Percentiles rank a stretch among this genome's conserved stretches.
These are phyloP conservation scores for Fusarium nelsonii DNA, from an alignment of 2,329 filamentous ascomycete species.

Conservation along the genomic window DNA sequence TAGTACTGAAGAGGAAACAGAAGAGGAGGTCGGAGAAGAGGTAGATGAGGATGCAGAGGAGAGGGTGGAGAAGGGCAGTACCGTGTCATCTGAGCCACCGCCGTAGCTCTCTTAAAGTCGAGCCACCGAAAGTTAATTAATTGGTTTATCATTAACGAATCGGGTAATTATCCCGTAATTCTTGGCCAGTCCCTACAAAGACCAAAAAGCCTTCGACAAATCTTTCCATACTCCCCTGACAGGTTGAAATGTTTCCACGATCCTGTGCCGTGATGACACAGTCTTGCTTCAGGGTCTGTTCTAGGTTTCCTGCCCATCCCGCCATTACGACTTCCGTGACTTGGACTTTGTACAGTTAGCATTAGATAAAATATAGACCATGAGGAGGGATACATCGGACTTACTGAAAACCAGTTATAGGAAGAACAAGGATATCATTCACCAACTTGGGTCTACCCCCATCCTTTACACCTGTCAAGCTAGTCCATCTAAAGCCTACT, in stretches of 20 bases:
- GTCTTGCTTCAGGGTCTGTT: not conserved
- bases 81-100: no score
- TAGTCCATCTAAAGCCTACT: not conserved
- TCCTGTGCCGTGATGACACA: slow-evolving; percentile 2
- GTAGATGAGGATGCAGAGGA: no score
- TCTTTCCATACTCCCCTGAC: not conserved
- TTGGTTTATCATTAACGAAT: no score
- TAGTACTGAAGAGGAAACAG: no score
- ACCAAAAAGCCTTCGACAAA: slow-evolving; percentile 14
- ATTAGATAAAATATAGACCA: rapidly evolving
- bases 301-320: not conserved
- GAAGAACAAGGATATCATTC: not conserved
- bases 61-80: no score
- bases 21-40: no score
- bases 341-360: not conserved
- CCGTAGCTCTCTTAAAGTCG: no score
- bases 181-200: slow-evolving; percentile 8
- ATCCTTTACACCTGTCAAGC: slow-evolving; percentile 1
- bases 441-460: slow-evolving; percentile 1
- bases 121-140: no score
- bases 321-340: not conserved
- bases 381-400: not conserved
- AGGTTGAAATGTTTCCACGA: slow-evolving; percentile 8
- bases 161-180: not conserved
- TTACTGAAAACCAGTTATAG: slow-evolving; percentile 8